phyloP scores from a whole-genome alignment of 768 basidiomycete species.

The Pulveroboletus frians region DNA sequence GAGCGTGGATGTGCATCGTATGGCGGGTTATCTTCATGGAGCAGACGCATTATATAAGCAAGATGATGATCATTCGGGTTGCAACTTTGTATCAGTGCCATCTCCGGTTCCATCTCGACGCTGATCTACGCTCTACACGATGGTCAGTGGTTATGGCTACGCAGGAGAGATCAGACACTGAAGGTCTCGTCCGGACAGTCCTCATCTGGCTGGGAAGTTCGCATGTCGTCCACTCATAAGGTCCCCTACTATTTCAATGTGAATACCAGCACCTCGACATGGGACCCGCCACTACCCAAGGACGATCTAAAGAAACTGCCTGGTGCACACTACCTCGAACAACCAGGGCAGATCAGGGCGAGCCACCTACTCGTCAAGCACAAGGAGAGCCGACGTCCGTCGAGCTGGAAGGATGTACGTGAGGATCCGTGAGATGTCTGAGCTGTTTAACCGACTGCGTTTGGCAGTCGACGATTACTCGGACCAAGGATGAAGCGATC shows the following conservation, averaged over 20 bases:
- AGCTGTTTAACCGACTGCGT: background rate
- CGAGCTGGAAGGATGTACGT: constrained; percentile 81
- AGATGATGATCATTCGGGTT: background rate
- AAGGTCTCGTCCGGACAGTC: constrained; percentile 14
- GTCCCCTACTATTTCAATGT: constrained; percentile 88
- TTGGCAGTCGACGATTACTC: constrained; percentile 59
- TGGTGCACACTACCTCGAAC: constrained; percentile 54
- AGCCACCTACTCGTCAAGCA: constrained; percentile 96
- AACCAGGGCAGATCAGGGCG: constrained; percentile 69
- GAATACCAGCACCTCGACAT: constrained; percentile 63
- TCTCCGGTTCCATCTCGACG: constrained; percentile 2
- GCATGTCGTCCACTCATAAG: constrained; percentile 71
- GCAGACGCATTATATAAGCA: constrained; percentile 14
- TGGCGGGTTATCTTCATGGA: background rate
- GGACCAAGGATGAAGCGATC: constrained; percentile 85
- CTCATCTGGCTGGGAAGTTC: constrained; percentile 67
- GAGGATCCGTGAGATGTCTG: background rate
- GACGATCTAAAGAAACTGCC: constrained; percentile 61
- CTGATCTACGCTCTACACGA: constrained; percentile 11
- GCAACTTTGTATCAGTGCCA: background rate
- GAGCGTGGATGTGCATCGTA: background rate
- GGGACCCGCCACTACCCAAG: constrained; percentile 68
- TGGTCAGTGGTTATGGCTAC: constrained; percentile 18
- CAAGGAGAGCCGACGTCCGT: constrained; percentile 66
- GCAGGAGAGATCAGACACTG: constrained; percentile 4